Conservation (phyloP, 805 yeast genomes). For the Sugiyamaella marilandica region DNA sequence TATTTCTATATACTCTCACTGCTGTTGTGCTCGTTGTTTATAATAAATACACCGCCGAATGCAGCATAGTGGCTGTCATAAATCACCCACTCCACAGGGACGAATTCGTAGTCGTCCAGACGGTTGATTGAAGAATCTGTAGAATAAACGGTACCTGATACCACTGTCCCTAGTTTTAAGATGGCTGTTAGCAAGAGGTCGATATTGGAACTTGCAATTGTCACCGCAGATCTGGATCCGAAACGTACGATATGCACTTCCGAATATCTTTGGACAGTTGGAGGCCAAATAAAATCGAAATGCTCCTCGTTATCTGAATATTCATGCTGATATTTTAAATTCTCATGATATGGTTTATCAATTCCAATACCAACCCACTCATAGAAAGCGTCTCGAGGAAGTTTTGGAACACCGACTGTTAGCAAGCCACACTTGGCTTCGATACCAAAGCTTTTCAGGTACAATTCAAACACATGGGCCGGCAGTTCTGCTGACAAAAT, state of each 20-base stretch:
- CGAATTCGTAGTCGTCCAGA: neutral
- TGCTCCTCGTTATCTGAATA: conserved; percentile 11
- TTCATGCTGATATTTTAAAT: neutral
- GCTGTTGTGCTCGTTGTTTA: neutral
- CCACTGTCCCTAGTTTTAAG: neutral
- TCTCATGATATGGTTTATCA: conserved; percentile 6
- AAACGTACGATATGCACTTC: neutral
- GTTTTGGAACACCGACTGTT: conserved; percentile 20
- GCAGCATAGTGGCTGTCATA: neutral
- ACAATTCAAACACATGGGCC: neutral
- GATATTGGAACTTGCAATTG: neutral
- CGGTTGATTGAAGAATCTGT: neutral
- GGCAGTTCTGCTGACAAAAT: neutral
- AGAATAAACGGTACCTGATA: conserved; percentile 3
- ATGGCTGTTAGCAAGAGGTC: neutral
- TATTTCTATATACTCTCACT: neutral
- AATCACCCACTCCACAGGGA: conserved; percentile 1
- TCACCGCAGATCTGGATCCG: conserved; percentile 2
- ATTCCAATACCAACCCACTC: conserved; percentile 29
- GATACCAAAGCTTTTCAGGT: neutral
- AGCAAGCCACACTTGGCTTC: conserved; percentile 14
- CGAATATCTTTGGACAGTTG: neutral
- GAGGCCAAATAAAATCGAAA: conserved; percentile 9
- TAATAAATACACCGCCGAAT: neutral
- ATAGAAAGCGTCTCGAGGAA: conserved; percentile 28